Base-by-base conservation (phyloP, 2,329 filamentous ascomycete species). In the Ophiostoma fasciatum region DNA sequence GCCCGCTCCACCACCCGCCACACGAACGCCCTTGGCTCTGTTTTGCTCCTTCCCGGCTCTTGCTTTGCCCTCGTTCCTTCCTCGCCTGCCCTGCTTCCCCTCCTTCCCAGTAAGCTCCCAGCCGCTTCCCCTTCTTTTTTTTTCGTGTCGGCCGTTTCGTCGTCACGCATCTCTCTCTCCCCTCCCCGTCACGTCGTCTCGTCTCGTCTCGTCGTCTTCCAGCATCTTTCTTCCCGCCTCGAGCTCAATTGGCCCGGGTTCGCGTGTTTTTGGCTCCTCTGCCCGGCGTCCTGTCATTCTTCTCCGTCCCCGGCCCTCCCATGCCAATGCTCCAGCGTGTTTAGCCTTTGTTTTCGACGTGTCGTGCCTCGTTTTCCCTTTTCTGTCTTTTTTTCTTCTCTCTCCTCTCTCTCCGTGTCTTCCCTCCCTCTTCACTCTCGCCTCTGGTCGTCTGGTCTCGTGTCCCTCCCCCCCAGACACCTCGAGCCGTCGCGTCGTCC, bases 281-380 rank as follows among this genome's bases (percentile, higher is more conserved):
- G 20, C 23, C 18, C 17, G 17, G 25, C 11, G 35, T 26, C 38
- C 25, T 35, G 37, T 35, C 37, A 39, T 39, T 39, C 38, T 39
- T 37, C 35, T 31, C 32, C 28, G 19, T 15, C 20, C 29, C 28
- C 14, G 20, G n/a, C 13, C 23, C 26, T 31, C 35, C 35, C 39
- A 41, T 41, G 31, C 36, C 40, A 39, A 31, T 35, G 40, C 33
- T 31, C 13, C 39, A 28, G 26, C 39, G 32, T 41, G 35, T 38
- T 38, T 41, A 33, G 29, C 10, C 20, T 21, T 30, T 28, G 7
- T 21, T 35, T 25, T 29, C 19, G 10, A 36, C 37, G 33, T 32
- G 35, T 37, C 23, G 18, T 31, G 29, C 30, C 23, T n/a, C n/a
- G n/a, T 31, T 21, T 20, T 25, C 17, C 28, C 18, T 28, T 27